Evolutionary conservation across 2,329 filamentous ascomycete species (phyloP).

Genomic region (Ampelomyces quisqualis): DNA sequence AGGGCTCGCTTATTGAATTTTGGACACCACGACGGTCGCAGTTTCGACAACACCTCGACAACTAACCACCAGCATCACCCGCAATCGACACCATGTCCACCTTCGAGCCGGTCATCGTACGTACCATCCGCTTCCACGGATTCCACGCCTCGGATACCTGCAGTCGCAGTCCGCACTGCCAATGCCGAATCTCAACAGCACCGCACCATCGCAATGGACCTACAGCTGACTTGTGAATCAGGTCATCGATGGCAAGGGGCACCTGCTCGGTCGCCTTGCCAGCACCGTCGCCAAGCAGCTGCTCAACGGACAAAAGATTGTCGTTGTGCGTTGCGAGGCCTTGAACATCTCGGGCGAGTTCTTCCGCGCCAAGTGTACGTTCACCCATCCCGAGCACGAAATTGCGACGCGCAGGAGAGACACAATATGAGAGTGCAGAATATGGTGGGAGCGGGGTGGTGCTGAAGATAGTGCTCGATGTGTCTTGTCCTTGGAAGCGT

Average conservation of each 20-base stretch:
- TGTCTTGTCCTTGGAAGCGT: constrained; percentile 14
- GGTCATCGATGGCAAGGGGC: constrained; percentile 99
- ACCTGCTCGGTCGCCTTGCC: constrained; percentile 98
- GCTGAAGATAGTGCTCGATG: constrained; percentile 4
- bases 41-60: constrained; percentile 13
- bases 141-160: constrained; percentile 5
- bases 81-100: constrained; percentile 60
- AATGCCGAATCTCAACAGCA: constrained; percentile 5
- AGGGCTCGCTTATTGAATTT: no score
- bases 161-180: constrained; percentile 15
- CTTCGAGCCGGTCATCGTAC: constrained; percentile 65
- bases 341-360: constrained; percentile 99
- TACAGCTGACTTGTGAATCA: constrained; percentile 35
- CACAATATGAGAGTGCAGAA: constrained; percentile 12
- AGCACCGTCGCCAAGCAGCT: constrained; percentile 99
- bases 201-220: constrained; percentile 10
- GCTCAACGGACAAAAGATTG: constrained; percentile 98
- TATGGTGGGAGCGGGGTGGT: not conserved
- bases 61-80: constrained; percentile 38
- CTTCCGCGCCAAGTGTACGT: constrained; percentile 99
- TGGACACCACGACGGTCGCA: not conserved
- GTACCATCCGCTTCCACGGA: constrained; percentile 40
- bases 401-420: constrained; percentile 15
- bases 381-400: constrained; percentile 23
- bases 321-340: constrained; percentile 96